Conservation (phyloP, 768 basidiomycete genomes). For the Termitomyces sp. region DNA sequence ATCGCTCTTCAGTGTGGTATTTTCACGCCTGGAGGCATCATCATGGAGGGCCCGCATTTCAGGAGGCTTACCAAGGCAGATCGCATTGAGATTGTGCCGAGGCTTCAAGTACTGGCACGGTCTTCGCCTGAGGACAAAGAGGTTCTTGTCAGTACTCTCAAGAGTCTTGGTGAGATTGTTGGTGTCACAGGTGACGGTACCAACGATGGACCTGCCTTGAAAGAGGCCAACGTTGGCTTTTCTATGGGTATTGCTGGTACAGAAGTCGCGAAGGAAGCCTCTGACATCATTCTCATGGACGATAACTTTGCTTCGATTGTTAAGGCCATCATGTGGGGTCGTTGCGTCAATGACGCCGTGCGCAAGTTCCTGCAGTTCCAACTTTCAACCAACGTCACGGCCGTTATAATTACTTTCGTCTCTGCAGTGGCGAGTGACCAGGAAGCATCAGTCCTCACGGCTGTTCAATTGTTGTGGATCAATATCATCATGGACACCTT, state of each 20-base stretch:
- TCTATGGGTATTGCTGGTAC: conserved; percentile 97
- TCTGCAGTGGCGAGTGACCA: conserved; percentile 75
- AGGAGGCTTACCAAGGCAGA: conserved; percentile 67
- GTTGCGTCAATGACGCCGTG: conserved; percentile 97
- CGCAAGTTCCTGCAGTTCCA: conserved; percentile 98
- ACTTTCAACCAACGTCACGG: conserved; percentile 90
- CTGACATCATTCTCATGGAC: conserved; percentile 98
- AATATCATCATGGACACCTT: conserved; percentile 99
- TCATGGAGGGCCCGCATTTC: conserved; percentile 98
- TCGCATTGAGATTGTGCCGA: conserved; percentile 79
- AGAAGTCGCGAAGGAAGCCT: conserved; percentile 98
- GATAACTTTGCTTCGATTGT: conserved; percentile 96
- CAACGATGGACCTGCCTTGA: conserved; percentile 95
- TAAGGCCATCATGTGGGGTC: conserved; percentile 98
- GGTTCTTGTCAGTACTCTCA: conserved; percentile 83
- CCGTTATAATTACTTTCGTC: conserved; percentile 90
- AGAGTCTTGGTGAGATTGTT: conserved; percentile 82
- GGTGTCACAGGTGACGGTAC: conserved; percentile 98
- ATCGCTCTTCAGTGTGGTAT: conserved; percentile 97
- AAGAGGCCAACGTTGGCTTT: conserved; percentile 95
- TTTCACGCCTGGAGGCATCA: conserved; percentile 87
- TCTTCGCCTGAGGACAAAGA: conserved; percentile 98
- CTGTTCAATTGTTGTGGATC: conserved; percentile 97
- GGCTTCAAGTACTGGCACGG: conserved; percentile 93
- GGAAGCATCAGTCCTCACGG: conserved; percentile 85